These are phyloP conservation scores for Cruciata laevipes DNA, from an alignment of 257 asterid species.

Conservation along the genomic window DNA sequence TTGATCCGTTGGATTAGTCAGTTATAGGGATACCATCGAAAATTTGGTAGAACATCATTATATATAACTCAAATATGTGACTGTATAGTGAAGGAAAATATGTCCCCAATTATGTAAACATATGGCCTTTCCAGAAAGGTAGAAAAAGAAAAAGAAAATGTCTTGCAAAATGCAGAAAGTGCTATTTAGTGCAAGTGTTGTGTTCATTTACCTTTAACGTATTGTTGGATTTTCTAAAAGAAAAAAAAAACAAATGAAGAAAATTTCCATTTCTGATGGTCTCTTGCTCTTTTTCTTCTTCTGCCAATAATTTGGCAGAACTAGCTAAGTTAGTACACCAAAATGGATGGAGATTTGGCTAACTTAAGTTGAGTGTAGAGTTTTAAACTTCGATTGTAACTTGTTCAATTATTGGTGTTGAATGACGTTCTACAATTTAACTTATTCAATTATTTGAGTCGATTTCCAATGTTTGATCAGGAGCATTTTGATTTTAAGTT, in stretches of 20 bases:
- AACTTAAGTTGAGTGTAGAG: no score
- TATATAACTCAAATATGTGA: conserved; percentile 15
- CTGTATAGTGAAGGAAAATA: background rate
- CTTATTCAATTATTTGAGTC: no score
- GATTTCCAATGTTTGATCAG: no score
- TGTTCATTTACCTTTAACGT: background rate
- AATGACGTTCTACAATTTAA: no score
- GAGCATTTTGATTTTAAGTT: no score
- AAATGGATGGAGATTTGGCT: no score
- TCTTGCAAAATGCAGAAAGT: background rate
- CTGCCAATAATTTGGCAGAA: no score
- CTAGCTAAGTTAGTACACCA: no score
- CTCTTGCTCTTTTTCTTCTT: no score
- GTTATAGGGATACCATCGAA: conserved; percentile 9
- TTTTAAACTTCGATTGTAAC: no score
- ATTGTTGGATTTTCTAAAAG: background rate
- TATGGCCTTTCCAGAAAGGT: conserved; percentile 22
- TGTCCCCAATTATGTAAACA: conserved; percentile 30
- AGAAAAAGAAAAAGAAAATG: conserved; percentile 3
- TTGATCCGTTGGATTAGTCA: background rate
- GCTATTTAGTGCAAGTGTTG: background rate
- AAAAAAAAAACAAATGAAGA: background rate
- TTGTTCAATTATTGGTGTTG: no score
- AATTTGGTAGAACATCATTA: conserved; percentile 17
- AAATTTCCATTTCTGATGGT: background rate